These are phyloP conservation scores for Phytophthora sansomeana DNA, from an alignment of 352 stramenopile genomes.

Conservation along the genomic window DNA sequence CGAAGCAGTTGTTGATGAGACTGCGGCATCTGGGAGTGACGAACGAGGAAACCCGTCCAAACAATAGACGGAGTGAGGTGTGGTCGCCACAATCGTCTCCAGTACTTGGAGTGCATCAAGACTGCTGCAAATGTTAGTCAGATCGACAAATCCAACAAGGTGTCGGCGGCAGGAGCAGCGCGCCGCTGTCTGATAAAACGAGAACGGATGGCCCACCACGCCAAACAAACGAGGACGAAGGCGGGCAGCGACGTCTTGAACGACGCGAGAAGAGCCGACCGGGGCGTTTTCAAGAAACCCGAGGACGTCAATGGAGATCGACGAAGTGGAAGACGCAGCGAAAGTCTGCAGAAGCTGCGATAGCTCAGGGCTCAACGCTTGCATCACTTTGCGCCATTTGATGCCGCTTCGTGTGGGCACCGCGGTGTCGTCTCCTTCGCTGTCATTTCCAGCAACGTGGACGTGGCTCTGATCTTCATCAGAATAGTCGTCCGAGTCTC, in stretches of 20 bases:
- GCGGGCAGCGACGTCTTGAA: conserved; percentile 24
- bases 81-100: conserved; percentile 29
- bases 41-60: conserved; percentile 57
- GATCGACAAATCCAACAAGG: conserved; percentile 42
- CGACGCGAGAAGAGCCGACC: conserved; percentile 13
- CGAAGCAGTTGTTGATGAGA: conserved; percentile 7
- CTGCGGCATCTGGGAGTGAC: conserved; percentile 21
- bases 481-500: conserved; percentile 48
- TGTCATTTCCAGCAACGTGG: conserved; percentile 15
- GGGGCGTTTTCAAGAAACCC: conserved; percentile 35
- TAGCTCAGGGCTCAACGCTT: conserved; percentile 42
- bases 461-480: conserved; percentile 50
- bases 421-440: conserved; percentile 16
- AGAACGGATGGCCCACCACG: conserved; percentile 51
- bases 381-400: conserved; percentile 30
- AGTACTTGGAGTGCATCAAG: conserved; percentile 35
- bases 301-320: conserved; percentile 29
- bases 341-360: conserved; percentile 44
- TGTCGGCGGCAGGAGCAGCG: conserved; percentile 31
- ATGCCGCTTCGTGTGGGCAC: conserved; percentile 24
- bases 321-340: conserved; percentile 16
- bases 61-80: conserved; percentile 33
- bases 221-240: conserved; percentile 43
- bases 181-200: conserved; percentile 52
- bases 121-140: conserved; percentile 20